Percentiles rank a stretch among this genome's conserved stretches.
These are phyloP conservation scores for Quercus suber DNA, from an alignment of 306 rosid genomes.

Conservation along the genomic window DNA sequence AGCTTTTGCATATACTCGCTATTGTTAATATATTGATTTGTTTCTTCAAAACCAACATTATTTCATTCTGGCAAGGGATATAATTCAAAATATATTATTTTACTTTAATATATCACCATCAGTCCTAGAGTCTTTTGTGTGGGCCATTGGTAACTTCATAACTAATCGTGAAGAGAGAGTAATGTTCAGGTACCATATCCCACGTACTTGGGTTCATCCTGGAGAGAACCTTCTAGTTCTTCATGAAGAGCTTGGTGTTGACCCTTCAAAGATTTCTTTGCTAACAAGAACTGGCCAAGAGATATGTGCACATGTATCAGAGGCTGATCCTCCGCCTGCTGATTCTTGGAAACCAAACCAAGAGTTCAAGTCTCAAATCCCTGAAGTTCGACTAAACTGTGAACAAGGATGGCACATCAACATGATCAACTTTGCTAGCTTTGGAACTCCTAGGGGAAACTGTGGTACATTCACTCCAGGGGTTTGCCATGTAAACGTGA, in stretches of 20 bases:
- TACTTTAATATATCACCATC: too few relatives aligned
- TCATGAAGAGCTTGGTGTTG: conserved; percentile 35
- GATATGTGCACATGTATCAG: not conserved
- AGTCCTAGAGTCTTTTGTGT: too few relatives aligned
- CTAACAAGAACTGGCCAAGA: conserved; percentile 12
- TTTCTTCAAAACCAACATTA: too few relatives aligned
- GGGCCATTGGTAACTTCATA: not conserved
- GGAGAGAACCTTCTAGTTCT: conserved; percentile 26
- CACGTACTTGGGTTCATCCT: conserved; percentile 18
- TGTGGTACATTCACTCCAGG: not conserved
- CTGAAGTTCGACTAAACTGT: not conserved
- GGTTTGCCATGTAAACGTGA: not conserved
- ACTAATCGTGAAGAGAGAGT: not conserved
- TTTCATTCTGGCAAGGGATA: too few relatives aligned
- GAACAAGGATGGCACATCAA: not conserved
- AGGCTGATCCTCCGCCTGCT: not conserved
- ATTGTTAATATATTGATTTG: too few relatives aligned
- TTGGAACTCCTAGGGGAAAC: not conserved
- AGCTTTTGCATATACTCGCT: too few relatives aligned
- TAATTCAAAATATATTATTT: too few relatives aligned
- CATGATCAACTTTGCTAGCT: not conserved
- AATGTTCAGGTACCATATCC: conserved; percentile 31
- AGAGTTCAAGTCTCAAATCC: not conserved
- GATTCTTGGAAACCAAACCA: not conserved
- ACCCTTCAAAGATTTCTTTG: conserved; percentile 24